Base-by-base conservation (phyloP, 768 basidiomycete genomes). In the Asterophora parasitica region DNA sequence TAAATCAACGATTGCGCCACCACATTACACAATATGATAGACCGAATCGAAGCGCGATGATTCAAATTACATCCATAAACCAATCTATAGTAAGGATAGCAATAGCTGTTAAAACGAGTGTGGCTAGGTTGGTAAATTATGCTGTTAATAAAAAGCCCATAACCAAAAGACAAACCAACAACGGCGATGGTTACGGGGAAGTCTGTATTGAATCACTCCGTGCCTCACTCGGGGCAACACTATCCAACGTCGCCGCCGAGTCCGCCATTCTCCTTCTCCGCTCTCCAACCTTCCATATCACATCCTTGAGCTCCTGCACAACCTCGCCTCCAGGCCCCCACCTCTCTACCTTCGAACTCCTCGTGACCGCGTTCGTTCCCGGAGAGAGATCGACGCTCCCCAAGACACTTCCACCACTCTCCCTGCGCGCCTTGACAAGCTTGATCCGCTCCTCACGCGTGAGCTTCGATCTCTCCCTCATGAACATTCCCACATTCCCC, bases 211-310 rank as follows among this genome's bases (percentile, higher is more conserved):
- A 34, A 31, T 44, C 50, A 15, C 33, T 13, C 11, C 34, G 23
- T 7, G 35, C 37, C 15, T 44, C 49, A 27, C 32, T 44, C 12
- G 46, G 42, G n/a, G 43, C 11, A 34, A 34, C 44, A 39, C 26
- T 31, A 30, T 44, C 28, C n/a, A 34, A n/a, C 1, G 31, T 36
- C 16, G 35, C 30, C 19, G 28, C 15, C 10, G 36, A 42, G 37
- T 62, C 57, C 35, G 61, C 61, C 74, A 83, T 71, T 63, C 72
- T 74, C 50, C 83, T 67, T 61, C 81, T 71, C 58, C 74, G 72
- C 65, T 90, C 85, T 27, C 87, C 78, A 7, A 91, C 88, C 62
- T 88, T 85, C 85, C 85, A 88, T 26, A 91, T 91, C 9, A 91
- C 88, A 56, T 90, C 88, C 62, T 85, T 88, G 53, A 91, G 69